Evolutionary conservation across 140 eudicot species (phyloP).

Genomic region (Ambrosia hybrid): DNA sequence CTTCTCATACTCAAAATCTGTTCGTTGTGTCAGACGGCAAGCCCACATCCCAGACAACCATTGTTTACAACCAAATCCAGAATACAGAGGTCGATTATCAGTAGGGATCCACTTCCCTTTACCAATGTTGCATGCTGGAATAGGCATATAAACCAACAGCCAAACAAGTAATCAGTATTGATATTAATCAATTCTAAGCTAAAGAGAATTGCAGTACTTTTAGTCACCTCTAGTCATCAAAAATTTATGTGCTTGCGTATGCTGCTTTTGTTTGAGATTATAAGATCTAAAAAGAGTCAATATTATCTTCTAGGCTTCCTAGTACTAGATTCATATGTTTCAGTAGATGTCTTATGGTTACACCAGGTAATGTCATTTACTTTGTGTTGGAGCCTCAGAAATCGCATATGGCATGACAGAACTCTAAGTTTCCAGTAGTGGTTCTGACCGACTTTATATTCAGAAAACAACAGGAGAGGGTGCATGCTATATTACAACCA

Average conservation of each 20-base stretch:
- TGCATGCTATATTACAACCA: not conserved
- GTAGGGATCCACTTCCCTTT: conserved; percentile 85
- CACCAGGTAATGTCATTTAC: not conserved
- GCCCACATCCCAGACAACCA: conserved; percentile 99
- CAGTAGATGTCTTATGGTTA: no score
- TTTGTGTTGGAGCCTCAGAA: conserved; percentile 14
- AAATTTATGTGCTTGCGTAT: not conserved
- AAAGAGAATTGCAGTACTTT: conserved; percentile 3
- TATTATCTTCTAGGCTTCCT: not conserved
- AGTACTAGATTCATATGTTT: not conserved
- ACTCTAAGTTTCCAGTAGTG: not conserved
- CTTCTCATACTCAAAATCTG: conserved; percentile 81
- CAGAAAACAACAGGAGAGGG: not conserved
- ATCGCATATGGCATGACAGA: not conserved
- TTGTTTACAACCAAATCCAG: conserved; percentile 85
- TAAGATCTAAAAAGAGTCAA: not conserved
- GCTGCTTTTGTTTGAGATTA: not conserved
- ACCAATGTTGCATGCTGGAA: conserved; percentile 75
- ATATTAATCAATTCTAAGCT: not conserved
- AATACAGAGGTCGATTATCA: conserved; percentile 72
- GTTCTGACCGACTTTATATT: not conserved
- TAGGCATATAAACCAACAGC: not conserved
- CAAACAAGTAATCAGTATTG: conserved; percentile 10
- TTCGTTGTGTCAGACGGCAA: conserved; percentile 81
- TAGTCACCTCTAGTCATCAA: not conserved